Conservation (phyloP, 1,284 basidiomycete species). For the Ganoderma meredithae region DNA sequence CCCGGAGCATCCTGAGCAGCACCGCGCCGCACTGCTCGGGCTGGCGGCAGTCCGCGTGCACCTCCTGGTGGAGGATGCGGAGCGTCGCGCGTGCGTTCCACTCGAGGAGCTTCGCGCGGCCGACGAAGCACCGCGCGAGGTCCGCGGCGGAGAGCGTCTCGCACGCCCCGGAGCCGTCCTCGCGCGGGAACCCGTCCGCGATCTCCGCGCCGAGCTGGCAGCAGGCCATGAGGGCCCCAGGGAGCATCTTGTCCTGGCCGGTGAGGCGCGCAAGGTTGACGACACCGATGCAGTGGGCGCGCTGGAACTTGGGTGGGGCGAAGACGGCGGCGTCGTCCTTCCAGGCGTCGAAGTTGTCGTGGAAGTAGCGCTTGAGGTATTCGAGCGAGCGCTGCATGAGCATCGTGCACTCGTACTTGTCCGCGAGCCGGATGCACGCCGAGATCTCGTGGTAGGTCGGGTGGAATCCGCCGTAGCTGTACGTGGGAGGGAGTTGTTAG, state of each 20-base stretch:
- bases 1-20: constrained; percentile 23
- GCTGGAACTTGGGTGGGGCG: constrained; percentile 17
- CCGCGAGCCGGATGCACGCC: constrained; percentile 15
- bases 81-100: constrained; percentile 9
- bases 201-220: constrained; percentile 22
- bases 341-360: constrained; percentile 3
- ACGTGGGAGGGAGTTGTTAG: neutral
- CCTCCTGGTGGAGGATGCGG: neutral
- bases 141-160: constrained; percentile 23
- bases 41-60: neutral
- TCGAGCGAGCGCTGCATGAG: constrained; percentile 7
- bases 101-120: constrained; percentile 17
- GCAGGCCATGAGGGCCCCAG: constrained; percentile 24
- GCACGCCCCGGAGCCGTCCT: constrained; percentile 18
- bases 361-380: constrained; percentile 17
- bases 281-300: constrained; percentile 23
- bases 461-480: constrained; percentile 1
- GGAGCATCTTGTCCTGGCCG: constrained; percentile 13
- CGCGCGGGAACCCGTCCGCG: constrained; percentile 18
- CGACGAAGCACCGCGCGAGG: constrained; percentile 23
- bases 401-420: constrained; percentile 22
- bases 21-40: neutral
- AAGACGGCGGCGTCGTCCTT: neutral
- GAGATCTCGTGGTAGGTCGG: constrained; percentile 14
- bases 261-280: constrained; percentile 29